Base-by-base conservation (phyloP, 2,329 filamentous ascomycete species). In the Fusarium praegraminearum region DNA sequence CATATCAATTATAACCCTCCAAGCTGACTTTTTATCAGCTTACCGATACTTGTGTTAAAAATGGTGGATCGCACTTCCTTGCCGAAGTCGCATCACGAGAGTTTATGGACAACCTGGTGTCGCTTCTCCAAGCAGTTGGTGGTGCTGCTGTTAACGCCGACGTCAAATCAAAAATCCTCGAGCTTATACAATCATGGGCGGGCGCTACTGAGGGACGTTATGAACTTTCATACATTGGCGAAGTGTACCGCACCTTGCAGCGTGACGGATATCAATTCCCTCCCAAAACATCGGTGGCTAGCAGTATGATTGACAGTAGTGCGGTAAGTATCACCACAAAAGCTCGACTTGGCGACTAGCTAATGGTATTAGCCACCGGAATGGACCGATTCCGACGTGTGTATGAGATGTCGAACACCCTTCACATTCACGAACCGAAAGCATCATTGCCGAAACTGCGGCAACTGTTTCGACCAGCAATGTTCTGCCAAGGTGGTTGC, bases 391-490 rank as follows among this genome's bases (percentile, higher is more conserved):
- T 98, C 95, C 13, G 96, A 99, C 76, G 95, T 99, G 33, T 99
- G 96, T 79, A 98, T 99, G 94, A 91, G 96, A 77, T 99, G 96
- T 79, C 90, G 96, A 73, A 98, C 95, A 15, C 83, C 93, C 20
- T 99, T 99, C 76, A 98, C 93, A 49, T 98, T 99, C 77, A 99
- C 95, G 58, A 99, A 99, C 79, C 91, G 96, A 76, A 99, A 98
- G 78, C 96, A 99, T 78, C 96, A 99, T 79, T 99, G 96, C 77
- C 90, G 96, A 71, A 99, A 99, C 79, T 99, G 96, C 76, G 96
- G 96, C 53, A 97, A 96, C 80, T 96, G 97, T 75, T 99, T 99
- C 78, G 97, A 97, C 77, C 93, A 95, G 70, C 91, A 96, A 75
- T 99, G 96, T 78, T 98, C 95, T 16, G 91, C 89, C 83, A 98